These are phyloP conservation scores for Sclerotinia subarctica DNA, from an alignment of 2,329 filamentous ascomycete genomes.

Conservation along the genomic window DNA sequence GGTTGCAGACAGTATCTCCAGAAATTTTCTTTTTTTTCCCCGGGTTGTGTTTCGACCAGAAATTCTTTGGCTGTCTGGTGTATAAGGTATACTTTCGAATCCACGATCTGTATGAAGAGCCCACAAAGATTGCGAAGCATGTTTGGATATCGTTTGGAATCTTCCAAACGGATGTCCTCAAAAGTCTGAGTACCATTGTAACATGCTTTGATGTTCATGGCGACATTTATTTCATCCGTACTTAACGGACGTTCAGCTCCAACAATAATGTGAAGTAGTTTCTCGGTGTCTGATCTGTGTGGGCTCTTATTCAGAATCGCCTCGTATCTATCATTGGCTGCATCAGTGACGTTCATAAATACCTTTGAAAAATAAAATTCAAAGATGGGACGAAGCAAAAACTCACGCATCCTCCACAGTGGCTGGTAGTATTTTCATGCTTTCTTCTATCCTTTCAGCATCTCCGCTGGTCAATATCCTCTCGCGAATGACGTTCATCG, in stretches of 20 bases:
- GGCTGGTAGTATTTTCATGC: no score
- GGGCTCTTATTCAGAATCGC: not conserved
- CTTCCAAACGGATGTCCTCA: no score
- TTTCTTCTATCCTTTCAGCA: no score
- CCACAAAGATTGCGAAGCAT: conserved; percentile 17
- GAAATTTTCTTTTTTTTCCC: not conserved
- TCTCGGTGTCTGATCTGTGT: not conserved
- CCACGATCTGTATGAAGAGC: conserved; percentile 6
- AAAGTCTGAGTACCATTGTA: no score
- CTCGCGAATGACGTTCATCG: no score
- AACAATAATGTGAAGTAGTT: conserved; percentile 18
- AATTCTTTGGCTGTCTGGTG: conserved; percentile 24
- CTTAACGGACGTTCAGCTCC: not conserved
- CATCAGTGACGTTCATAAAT: no score
- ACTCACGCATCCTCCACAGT: no score
- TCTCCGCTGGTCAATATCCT: no score
- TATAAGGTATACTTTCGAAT: conserved; percentile 18
- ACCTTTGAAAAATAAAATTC: no score
- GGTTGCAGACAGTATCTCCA: conserved; percentile 17
- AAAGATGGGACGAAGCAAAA: no score
- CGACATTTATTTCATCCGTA: conserved; percentile 11
- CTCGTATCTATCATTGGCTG: no score
- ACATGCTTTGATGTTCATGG: not conserved
- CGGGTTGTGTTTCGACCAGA: not conserved
- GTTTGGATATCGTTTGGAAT: no score